Conservation (phyloP, 495 filamentous ascomycete species). For the Xeromyces bisporus region DNA sequence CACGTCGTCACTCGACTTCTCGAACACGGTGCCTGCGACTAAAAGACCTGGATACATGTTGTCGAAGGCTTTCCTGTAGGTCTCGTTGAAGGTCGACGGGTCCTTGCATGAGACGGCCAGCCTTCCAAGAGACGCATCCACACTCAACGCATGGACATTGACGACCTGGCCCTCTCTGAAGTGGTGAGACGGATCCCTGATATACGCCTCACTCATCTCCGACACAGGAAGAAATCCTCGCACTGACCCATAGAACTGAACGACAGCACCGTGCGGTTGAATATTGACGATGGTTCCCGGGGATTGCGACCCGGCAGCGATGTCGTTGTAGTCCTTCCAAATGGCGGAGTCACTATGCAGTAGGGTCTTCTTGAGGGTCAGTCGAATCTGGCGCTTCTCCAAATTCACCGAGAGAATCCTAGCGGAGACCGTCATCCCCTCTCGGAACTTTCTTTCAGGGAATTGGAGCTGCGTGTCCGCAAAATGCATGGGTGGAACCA, state of each 20-base stretch:
- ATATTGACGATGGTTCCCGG: slow-evolving; percentile 76
- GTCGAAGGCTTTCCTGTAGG: slow-evolving; percentile 58
- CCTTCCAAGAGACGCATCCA: slow-evolving; percentile 50
- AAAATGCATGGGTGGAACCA: slow-evolving; percentile 77
- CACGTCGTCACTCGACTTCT: slow-evolving; percentile 68
- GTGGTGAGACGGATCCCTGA: slow-evolving; percentile 73
- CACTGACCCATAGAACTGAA: slow-evolving; percentile 79
- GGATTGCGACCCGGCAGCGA: slow-evolving; percentile 51
- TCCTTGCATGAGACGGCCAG: slow-evolving; percentile 90
- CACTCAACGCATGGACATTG: slow-evolving; percentile 63
- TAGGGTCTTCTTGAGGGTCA: slow-evolving; percentile 87
- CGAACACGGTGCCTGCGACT: slow-evolving; percentile 61
- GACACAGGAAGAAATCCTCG: slow-evolving; percentile 76
- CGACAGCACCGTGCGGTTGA: slow-evolving; percentile 59
- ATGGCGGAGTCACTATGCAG: slow-evolving; percentile 67
- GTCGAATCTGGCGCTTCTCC: slow-evolving; percentile 57
- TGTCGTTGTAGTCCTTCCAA: slow-evolving; percentile 57
- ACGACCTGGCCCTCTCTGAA: slow-evolving; percentile 84
- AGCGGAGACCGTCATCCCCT: slow-evolving; percentile 66
- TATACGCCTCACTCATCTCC: slow-evolving; percentile 96
- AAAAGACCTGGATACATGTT: slow-evolving; percentile 51
- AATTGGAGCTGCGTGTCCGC: slow-evolving; percentile 76
- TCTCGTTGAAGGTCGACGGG: slow-evolving; percentile 52
- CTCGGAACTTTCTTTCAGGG: slow-evolving; percentile 88
- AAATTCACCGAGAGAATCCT: slow-evolving; percentile 69